Percentiles rank a stretch among this genome's conserved stretches.
These are phyloP conservation scores for Penicillium paradoxum DNA, from an alignment of 495 filamentous ascomycete genomes.

Conservation along the genomic window DNA sequence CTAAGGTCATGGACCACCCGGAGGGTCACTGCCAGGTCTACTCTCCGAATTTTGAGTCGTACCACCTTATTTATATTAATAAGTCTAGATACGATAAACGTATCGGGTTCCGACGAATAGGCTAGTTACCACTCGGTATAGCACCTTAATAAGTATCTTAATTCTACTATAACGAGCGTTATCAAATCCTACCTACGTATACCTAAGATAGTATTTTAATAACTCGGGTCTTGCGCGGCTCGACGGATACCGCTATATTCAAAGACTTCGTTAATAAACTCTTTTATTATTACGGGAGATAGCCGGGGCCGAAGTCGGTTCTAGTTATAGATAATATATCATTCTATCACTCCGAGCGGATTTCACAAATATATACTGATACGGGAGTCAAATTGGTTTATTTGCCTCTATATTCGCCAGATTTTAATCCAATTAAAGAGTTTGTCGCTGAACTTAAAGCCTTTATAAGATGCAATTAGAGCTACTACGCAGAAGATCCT, in stretches of 20 bases:
- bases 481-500: neutral
- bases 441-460: conserved; percentile 9
- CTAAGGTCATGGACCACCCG: neutral
- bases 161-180: neutral
- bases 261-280: neutral
- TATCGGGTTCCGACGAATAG: neutral
- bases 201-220: conserved; percentile 4
- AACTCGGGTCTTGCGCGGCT: conserved; percentile 26
- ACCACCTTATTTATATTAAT: neutral
- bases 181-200: neutral
- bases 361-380: neutral
- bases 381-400: conserved; percentile 29
- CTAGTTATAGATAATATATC: neutral
- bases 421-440: conserved; percentile 19
- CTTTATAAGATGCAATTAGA: conserved; percentile 8
- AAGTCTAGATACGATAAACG: neutral
- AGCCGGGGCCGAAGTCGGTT: neutral
- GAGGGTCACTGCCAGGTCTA: neutral
- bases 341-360: neutral
- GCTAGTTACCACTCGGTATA: neutral
- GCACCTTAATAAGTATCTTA: neutral
- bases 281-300: neutral
- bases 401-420: conserved; percentile 10
- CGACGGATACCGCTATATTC: conserved; percentile 9
- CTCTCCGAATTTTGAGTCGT: neutral